Base-by-base conservation (phyloP, 2,329 filamentous ascomycete species). In the Trichoderma oligosporum region DNA sequence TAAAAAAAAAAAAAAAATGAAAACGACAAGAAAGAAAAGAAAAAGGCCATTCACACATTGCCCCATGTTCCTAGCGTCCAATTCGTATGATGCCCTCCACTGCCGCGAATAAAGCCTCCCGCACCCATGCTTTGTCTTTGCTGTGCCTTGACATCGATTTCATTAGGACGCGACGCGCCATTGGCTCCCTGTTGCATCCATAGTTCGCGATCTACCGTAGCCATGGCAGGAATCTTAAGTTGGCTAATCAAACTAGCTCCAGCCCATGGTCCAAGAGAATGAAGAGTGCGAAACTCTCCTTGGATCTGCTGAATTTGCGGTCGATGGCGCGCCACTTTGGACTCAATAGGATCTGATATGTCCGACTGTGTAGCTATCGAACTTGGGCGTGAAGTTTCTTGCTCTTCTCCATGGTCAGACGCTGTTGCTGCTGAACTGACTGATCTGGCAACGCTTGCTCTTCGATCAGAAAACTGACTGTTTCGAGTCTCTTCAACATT, bases 251-350 rank as follows among this genome's bases (percentile, higher is more conserved):
- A 67, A 67, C 87, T 91, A 3, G 84, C 88, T 9, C 89, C 89
- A 18, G 82, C 81, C 88, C 88, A 93, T 2, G 88, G 76, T 0
- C 89, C 89, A 1, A 92, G 72, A 1, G 85, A 85, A 60, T 89
- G 84, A 2, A 91, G 74, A 2, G 81, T 85, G 24, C 88, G 79
- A 36, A 91, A 74, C 25, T 77, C 73, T 2, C 87, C 87, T 36
- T 82, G 80, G 1, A 83, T 66, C 63, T 73, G 63, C 64, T 74
- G 63, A 73, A 75, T 55, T 66, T 61, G 56, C 1, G 69, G 69
- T 12, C 71, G 66, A 35, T 72, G 68, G 12, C 71, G 67, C 22
- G 62, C 62, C 16, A 74, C 65, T 58, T 74, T 74, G 39, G 70
- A 71, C 42, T 73, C 73, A 27, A 74, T 69, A 0, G 65, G 64